phyloP scores from a whole-genome alignment of 768 basidiomycete genomes.

The Suillus subalutaceus region DNA sequence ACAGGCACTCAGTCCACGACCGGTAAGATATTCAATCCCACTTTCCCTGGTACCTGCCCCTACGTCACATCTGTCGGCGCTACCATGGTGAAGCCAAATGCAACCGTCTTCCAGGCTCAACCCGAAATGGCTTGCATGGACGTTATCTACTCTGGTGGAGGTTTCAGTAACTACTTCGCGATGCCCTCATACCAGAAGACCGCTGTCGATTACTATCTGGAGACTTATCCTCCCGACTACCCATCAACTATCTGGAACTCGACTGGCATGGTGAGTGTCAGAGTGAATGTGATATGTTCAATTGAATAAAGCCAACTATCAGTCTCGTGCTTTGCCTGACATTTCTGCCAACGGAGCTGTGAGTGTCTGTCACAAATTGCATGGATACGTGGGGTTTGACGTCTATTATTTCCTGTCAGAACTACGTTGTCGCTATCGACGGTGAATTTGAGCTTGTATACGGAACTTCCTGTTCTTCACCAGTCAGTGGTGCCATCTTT shows the following conservation, averaged over 20 bases:
- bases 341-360: constrained; percentile 33
- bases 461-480: constrained; percentile 34
- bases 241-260: constrained; percentile 30
- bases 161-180: constrained; percentile 45
- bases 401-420: constrained; percentile 7
- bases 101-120: constrained; percentile 26
- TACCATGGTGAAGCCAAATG: constrained; percentile 43
- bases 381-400: neutral
- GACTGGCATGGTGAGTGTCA: constrained; percentile 23
- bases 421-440: constrained; percentile 20
- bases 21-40: constrained; percentile 58
- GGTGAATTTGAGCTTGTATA: constrained; percentile 22
- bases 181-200: constrained; percentile 43
- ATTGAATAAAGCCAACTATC: neutral
- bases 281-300: neutral
- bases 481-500: constrained; percentile 32
- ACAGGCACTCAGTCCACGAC: constrained; percentile 40
- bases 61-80: constrained; percentile 51
- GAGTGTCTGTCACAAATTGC: constrained; percentile 52
- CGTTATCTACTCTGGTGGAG: constrained; percentile 35
- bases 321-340: constrained; percentile 22
- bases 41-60: constrained; percentile 48
- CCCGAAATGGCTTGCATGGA: constrained; percentile 35
- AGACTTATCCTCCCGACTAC: constrained; percentile 32
- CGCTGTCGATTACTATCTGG: constrained; percentile 35